These are phyloP conservation scores for Phytophthora syringae DNA, from an alignment of 352 stramenopile species.

Conservation along the genomic window DNA sequence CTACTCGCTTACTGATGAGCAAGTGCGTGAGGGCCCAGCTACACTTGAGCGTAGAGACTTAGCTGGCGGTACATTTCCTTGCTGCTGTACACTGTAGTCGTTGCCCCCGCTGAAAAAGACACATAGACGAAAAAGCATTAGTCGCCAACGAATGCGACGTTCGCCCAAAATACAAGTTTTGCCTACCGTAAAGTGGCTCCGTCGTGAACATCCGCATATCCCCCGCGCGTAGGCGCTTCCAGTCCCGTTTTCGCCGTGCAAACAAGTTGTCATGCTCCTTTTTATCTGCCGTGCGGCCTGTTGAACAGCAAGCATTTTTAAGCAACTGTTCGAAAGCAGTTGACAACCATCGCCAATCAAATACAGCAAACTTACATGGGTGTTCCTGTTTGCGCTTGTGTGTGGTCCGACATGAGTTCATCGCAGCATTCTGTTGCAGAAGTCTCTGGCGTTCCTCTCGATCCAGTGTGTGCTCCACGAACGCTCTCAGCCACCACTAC, in stretches of 20 bases:
- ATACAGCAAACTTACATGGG: conserved; percentile 48
- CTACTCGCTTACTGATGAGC: conserved; percentile 21
- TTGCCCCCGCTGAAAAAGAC: conserved; percentile 54
- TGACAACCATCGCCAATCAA: background rate
- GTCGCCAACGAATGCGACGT: conserved; percentile 1
- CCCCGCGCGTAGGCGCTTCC: conserved; percentile 73
- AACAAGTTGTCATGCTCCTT: conserved; percentile 82
- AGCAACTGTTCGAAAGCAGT: conserved; percentile 4
- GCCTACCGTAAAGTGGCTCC: conserved; percentile 70
- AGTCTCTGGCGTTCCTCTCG: conserved; percentile 60
- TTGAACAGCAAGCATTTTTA: background rate
- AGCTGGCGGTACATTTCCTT: conserved; percentile 82
- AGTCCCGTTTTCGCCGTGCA: conserved; percentile 70
- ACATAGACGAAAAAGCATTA: conserved; percentile 37
- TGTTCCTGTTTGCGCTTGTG: conserved; percentile 81
- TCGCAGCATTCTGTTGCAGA: conserved; percentile 49
- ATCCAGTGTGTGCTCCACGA: conserved; percentile 77
- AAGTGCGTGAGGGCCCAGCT: conserved; percentile 8
- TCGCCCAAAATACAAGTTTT: background rate
- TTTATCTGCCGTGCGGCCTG: conserved; percentile 74
- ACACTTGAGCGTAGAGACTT: conserved; percentile 76
- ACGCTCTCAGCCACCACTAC: conserved; percentile 79
- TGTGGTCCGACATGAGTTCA: conserved; percentile 54
- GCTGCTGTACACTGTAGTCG: conserved; percentile 75
- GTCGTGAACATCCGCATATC: conserved; percentile 78